phyloP scores from a whole-genome alignment of 2,329 filamentous ascomycete genomes.

The Xylariales sp. region DNA sequence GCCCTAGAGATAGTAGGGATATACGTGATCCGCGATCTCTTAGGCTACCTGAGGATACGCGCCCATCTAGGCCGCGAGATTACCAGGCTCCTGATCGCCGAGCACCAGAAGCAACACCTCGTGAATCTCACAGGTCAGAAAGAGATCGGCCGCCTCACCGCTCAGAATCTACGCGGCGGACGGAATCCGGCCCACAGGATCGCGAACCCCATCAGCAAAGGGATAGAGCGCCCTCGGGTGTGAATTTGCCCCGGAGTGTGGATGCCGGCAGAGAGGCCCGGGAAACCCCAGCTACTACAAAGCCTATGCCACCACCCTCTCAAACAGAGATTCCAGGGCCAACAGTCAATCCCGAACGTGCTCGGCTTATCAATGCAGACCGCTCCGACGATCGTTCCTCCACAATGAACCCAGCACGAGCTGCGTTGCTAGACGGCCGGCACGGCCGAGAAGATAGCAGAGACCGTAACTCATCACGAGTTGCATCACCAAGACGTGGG shows the following conservation, averaged over 20 bases:
- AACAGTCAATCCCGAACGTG: slow-evolving; percentile 66
- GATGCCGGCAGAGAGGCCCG: slow-evolving; percentile 46
- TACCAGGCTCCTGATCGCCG: slow-evolving; percentile 57
- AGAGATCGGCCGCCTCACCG: slow-evolving; percentile 52
- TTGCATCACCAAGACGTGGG: slow-evolving; percentile 62
- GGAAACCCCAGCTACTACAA: slow-evolving; percentile 45
- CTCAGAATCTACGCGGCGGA: slow-evolving; percentile 46
- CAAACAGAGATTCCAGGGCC: slow-evolving; percentile 55
- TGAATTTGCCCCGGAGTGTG: slow-evolving; percentile 40
- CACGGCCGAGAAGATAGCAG: slow-evolving; percentile 58
- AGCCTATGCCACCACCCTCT: slow-evolving; percentile 48
- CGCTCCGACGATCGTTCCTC: slow-evolving; percentile 54
- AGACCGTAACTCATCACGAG: slow-evolving; percentile 52
- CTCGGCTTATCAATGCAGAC: slow-evolving; percentile 57
- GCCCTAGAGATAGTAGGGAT: slow-evolving; percentile 52
- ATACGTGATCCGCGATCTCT: slow-evolving; percentile 51
- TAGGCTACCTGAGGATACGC: slow-evolving; percentile 55
- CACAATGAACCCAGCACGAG: slow-evolving; percentile 62
- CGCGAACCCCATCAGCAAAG: slow-evolving; percentile 50
- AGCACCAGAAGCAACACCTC: slow-evolving; percentile 51
- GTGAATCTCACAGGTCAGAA: slow-evolving; percentile 54
- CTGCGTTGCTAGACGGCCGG: slow-evolving; percentile 58
- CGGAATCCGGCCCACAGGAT: slow-evolving; percentile 53
- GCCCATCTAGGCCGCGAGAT: slow-evolving; percentile 58
- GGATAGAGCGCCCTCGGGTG: slow-evolving; percentile 50